phyloP scores from a whole-genome alignment of 106 monocot genomes.

The Apostasia shenzhenica region DNA sequence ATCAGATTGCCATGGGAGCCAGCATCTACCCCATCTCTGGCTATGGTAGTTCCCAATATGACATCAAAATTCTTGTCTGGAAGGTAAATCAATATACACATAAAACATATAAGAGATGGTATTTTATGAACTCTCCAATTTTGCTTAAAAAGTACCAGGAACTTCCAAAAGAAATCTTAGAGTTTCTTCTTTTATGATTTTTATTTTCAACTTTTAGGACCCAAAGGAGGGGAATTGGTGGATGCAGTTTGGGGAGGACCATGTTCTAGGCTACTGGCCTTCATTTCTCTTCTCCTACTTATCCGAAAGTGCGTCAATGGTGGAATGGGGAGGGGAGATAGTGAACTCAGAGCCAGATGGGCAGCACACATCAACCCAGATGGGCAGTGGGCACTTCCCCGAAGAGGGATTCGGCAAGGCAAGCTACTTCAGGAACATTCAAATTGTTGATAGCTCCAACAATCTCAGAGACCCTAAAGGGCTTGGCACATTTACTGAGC shows the following conservation, averaged over 20 bases:
- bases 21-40: constrained; percentile 72
- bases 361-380: constrained; percentile 70
- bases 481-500: constrained; percentile 49
- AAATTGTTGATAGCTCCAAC: constrained; percentile 66
- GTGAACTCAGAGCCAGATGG: constrained; percentile 73
- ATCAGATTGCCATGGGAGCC: constrained; percentile 66
- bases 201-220: constrained; percentile 23
- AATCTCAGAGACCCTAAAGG: constrained; percentile 48
- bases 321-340: constrained; percentile 83
- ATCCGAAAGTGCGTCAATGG: constrained; percentile 54
- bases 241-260: constrained; percentile 73
- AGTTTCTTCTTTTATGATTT: background rate
- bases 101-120: background rate
- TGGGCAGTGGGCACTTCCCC: constrained; percentile 75
- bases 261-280: constrained; percentile 77
- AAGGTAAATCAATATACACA: constrained; percentile 42
- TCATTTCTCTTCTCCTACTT: constrained; percentile 70
- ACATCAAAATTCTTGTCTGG: constrained; percentile 84
- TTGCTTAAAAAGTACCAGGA: too few relatives aligned
- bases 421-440: constrained; percentile 76
- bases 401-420: constrained; percentile 73
- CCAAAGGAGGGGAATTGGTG: constrained; percentile 72
- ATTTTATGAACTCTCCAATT: too few relatives aligned
- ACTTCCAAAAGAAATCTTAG: background rate
- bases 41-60: constrained; percentile 61